Percentiles rank a stretch among this genome's conserved stretches.
Evolutionary conservation across 2,329 filamentous ascomycete genomes (phyloP).

Genomic region (Cercospora zeina): DNA sequence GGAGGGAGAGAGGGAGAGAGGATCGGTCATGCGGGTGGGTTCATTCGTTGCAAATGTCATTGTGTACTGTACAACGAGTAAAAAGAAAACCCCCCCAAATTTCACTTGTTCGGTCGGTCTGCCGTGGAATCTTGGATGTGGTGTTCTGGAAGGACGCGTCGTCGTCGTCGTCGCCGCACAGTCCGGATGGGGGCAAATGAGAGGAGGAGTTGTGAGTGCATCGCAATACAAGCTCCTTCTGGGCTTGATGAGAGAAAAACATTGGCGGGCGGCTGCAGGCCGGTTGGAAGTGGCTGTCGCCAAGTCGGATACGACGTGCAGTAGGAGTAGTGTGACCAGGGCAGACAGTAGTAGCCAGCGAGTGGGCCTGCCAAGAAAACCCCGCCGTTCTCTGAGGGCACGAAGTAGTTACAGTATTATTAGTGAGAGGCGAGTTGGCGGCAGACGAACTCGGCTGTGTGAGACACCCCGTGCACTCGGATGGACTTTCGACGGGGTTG

Average conservation of each 20-base stretch:
- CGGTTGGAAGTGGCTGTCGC: not conserved
- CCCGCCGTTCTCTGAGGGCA: not conserved
- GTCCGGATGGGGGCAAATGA: no score
- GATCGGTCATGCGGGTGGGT: no score
- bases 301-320: not conserved
- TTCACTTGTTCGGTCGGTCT: no score
- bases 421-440: not conserved
- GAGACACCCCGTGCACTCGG: not conserved
- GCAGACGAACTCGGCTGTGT: not conserved
- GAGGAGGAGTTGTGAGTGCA: not conserved
- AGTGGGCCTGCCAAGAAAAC: not conserved
- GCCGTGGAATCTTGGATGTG: no score
- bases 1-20: no score
- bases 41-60: no score
- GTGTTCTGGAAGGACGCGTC: no score
- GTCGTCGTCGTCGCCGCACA: not conserved
- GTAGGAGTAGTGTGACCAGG: not conserved
- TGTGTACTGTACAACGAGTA: no score
- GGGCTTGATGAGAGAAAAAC: not conserved
- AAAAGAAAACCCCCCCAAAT: no score
- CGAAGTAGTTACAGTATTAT: no score
- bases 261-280: not conserved
- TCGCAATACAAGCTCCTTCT: not conserved
- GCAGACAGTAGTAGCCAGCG: not conserved
- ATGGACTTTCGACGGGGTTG: not conserved